phyloP scores from a whole-genome alignment of 805 yeast genomes.

The Starmerella stellata region DNA sequence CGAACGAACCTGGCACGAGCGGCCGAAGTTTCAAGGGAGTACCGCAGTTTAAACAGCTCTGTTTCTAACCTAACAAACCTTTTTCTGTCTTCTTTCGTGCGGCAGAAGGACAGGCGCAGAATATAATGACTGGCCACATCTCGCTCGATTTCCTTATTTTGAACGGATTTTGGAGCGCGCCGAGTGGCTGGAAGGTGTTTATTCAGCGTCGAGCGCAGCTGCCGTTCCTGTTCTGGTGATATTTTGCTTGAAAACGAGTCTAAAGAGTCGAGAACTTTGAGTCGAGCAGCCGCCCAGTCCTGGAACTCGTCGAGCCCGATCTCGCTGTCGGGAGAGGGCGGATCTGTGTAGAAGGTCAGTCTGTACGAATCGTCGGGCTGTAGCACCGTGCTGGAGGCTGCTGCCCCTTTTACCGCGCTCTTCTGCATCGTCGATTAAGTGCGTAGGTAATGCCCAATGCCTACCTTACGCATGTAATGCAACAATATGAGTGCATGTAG shows the following conservation, averaged over 20 bases:
- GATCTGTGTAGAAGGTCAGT: slow-evolving; percentile 47
- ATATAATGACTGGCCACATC: slow-evolving; percentile 89
- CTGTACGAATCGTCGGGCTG: slow-evolving; percentile 32
- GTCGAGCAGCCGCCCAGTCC: slow-evolving; percentile 84
- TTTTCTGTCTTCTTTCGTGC: slow-evolving; percentile 57
- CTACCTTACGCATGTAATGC: too few species aligned
- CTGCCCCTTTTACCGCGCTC: neutral
- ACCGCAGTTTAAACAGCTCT: slow-evolving; percentile 55
- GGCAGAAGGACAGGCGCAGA: slow-evolving; percentile 72
- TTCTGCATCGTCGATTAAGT: neutral
- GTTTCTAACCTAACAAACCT: slow-evolving; percentile 67
- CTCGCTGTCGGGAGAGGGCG: slow-evolving; percentile 58
- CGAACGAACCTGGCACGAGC: slow-evolving; percentile 62
- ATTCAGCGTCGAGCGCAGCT: slow-evolving; percentile 46
- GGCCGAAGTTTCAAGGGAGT: slow-evolving; percentile 36
- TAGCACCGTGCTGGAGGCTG: neutral
- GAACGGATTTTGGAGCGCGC: slow-evolving; percentile 7
- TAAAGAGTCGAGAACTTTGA: slow-evolving; percentile 65
- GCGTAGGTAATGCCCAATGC: too few species aligned
- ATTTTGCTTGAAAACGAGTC: slow-evolving; percentile 43
- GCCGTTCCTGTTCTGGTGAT: slow-evolving; percentile 37
- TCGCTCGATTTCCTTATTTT: slow-evolving; percentile 45
- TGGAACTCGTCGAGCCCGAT: slow-evolving; percentile 86
- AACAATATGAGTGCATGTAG: too few species aligned
- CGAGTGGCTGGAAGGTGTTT: slow-evolving; percentile 45